These are phyloP conservation scores for Pseudogymnoascus sp. DNA, from an alignment of 2,329 filamentous ascomycete genomes.

Conservation along the genomic window DNA sequence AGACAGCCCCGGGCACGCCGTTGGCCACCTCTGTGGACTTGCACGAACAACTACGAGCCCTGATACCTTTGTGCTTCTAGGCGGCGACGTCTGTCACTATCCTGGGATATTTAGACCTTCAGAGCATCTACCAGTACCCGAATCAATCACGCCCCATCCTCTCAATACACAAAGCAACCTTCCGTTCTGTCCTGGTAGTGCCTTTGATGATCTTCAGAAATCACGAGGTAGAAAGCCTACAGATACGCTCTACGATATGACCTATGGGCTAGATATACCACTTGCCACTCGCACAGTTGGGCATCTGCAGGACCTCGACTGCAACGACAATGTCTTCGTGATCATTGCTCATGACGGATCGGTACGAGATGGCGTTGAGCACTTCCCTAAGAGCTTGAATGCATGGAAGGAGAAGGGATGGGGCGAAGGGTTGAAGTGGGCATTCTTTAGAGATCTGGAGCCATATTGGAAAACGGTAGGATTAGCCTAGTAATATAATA, in stretches of 20 bases:
- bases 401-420: conserved; percentile 36
- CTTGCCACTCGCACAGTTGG: conserved; percentile 26
- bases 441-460: conserved; percentile 39
- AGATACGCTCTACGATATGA: conserved; percentile 22
- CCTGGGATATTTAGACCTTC: conserved; percentile 32
- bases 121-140: conserved; percentile 29
- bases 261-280: conserved; percentile 21
- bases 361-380: conserved; percentile 33
- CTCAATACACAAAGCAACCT: conserved; percentile 19
- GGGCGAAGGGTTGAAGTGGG: conserved; percentile 35
- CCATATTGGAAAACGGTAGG: conserved; percentile 5
- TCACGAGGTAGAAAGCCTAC: conserved; percentile 18
- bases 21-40: conserved; percentile 36
- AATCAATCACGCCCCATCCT: conserved; percentile 30
- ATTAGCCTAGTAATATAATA: not conserved
- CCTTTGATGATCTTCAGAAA: conserved; percentile 20
- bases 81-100: conserved; percentile 37
- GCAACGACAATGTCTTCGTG: conserved; percentile 33
- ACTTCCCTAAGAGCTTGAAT: conserved; percentile 39
- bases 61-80: conserved; percentile 35
- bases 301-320: conserved; percentile 37
- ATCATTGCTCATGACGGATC: conserved; percentile 37
- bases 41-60: conserved; percentile 30
- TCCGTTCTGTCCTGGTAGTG: conserved; percentile 17
- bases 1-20: conserved; percentile 34